Percentiles rank a stretch among this genome's conserved stretches.
Conservation (phyloP, 768 basidiomycete species). For the Mycena capillaripes region DNA sequence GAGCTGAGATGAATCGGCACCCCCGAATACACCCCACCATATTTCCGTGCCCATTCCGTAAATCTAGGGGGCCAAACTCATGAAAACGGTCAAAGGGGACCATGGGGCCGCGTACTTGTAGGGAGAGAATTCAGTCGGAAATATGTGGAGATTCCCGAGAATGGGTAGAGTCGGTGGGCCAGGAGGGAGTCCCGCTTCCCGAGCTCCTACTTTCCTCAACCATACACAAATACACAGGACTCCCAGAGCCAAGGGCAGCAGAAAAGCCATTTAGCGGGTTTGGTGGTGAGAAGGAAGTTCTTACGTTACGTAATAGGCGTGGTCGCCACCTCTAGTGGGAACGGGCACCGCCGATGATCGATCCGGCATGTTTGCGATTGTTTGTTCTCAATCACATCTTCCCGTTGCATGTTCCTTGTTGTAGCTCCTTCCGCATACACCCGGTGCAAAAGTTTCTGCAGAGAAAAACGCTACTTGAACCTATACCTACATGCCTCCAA, state of each 20-base stretch:
- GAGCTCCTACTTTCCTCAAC: constrained; percentile 20
- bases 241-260: neutral
- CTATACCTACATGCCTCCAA: no score
- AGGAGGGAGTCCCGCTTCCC: constrained; percentile 25
- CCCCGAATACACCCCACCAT: constrained; percentile 45
- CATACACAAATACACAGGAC: neutral
- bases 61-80: constrained; percentile 29
- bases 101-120: constrained; percentile 17
- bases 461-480: no score
- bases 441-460: no score
- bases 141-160: constrained; percentile 34
- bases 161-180: constrained; percentile 32
- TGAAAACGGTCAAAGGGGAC: neutral
- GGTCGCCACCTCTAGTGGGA: no score
- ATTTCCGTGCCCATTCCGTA: constrained; percentile 45
- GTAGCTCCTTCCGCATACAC: no score
- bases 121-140: constrained; percentile 28
- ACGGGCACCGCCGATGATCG: no score
- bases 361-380: no score
- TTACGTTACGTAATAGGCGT: no score
- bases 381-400: no score
- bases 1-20: neutral
- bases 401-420: no score
- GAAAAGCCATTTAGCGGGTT: constrained; percentile 2
- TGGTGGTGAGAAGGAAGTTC: no score